Evolutionary conservation across 2,329 filamentous ascomycete genomes (phyloP), one percentile per base, ranked within the genome.

Genomic region (Didymella keratinophila): DNA sequence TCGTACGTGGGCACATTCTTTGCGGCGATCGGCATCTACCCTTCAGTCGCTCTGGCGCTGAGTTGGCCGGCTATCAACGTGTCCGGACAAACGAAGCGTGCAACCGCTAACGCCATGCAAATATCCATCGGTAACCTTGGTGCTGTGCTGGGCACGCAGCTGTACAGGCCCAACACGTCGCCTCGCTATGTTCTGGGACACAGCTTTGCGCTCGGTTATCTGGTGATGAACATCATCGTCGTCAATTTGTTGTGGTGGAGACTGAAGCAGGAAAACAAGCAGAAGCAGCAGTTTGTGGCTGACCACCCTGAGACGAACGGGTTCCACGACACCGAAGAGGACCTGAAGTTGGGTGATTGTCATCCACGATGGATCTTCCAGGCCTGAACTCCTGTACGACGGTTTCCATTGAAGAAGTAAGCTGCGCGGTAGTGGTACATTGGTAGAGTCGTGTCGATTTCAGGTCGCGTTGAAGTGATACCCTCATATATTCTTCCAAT

Each of bases 61-160:
- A 78, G 76, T 2, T 85, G 82, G 83, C 78, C 84, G 1, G 72
- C 78, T 10, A 84, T 84, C 71, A 85, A 86, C 58, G 69, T 85
- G 0, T 79, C 80, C 0, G 83, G 83, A 1, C 79, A 82, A 55
- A 84, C 82, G 62, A 86, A 85, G 68, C 80, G 80, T 42, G 78
- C 82, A 4, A 79, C 82, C 28, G 78, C 80, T 1, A 79, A 82
- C 12, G 80, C 78, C 0, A 78, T 83, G 62, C 82, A 84, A 66
- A 80, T 84, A 34, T 78, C 75, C 0, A 72, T 84, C 23, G 83
- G 83, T 0, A 84, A 84, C 34, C 56, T 81, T 74, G 76, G 75
- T 5, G 75, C 69, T n/a, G 76, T 78, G 3, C 39, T 78, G 8
- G 76, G 76, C 4, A 77, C 75, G 16, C 76, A 78, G 63, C 54